Evolutionary conservation across 345 rosid species (phyloP).

Genomic region (Punica granatum): DNA sequence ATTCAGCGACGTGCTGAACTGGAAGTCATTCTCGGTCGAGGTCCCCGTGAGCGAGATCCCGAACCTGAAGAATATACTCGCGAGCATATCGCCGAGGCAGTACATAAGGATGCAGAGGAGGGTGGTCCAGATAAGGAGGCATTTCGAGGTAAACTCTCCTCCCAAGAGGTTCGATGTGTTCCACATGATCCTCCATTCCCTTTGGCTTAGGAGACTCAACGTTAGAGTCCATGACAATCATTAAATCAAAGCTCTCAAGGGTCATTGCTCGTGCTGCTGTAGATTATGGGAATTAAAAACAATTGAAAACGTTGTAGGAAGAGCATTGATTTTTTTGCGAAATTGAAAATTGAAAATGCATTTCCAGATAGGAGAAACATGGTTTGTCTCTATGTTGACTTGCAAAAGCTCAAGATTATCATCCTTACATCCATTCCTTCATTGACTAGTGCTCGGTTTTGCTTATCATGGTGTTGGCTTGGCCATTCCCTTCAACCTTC

Average conservation of each 20-base stretch:
- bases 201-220: constrained; percentile 82
- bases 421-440: too few species aligned
- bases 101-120: constrained; percentile 79
- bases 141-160: constrained; percentile 72
- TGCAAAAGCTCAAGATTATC: too few species aligned
- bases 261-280: neutral
- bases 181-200: constrained; percentile 90
- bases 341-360: neutral
- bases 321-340: neutral
- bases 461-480: too few species aligned
- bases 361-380: too few species aligned
- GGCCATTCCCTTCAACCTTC: too few species aligned
- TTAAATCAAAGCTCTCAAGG: neutral
- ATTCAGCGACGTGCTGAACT: constrained; percentile 73
- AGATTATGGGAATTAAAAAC: neutral
- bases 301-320: neutral
- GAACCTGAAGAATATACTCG: constrained; percentile 54
- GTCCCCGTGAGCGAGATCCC: constrained; percentile 64
- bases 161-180: constrained; percentile 79
- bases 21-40: constrained; percentile 69
- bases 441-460: too few species aligned
- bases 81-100: constrained; percentile 58
- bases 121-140: constrained; percentile 55
- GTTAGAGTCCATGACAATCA: constrained; percentile 37
- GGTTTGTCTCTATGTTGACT: too few species aligned